Conservation (phyloP, 805 yeast genomes). For the Saccharomyces kudriavzevii region DNA sequence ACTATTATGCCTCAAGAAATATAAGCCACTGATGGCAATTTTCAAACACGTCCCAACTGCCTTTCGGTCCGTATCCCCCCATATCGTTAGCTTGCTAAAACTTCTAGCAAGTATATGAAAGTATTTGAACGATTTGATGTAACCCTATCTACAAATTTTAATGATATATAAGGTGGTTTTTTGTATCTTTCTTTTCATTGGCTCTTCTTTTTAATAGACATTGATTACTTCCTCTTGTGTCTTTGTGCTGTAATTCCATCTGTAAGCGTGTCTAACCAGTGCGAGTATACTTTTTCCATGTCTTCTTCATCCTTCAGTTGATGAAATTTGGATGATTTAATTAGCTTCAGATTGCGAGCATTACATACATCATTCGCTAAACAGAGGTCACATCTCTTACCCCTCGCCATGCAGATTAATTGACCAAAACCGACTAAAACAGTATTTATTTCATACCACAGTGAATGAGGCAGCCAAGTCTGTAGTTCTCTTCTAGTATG, state of each 20-base stretch:
- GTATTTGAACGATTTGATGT: background rate
- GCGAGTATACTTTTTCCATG: background rate
- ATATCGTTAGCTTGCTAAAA: background rate
- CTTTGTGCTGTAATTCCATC: background rate
- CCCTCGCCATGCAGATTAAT: conserved; percentile 68
- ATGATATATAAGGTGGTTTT: background rate
- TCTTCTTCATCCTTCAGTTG: background rate
- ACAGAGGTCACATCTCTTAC: conserved; percentile 67
- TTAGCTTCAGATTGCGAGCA: conserved; percentile 42
- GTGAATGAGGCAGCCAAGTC: conserved; percentile 60
- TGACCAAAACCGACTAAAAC: conserved; percentile 91
- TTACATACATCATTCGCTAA: conserved; percentile 49
- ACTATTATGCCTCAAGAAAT: background rate
- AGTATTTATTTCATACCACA: conserved; percentile 84
- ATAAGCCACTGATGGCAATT: background rate
- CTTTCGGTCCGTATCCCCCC: background rate
- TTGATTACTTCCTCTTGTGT: background rate
- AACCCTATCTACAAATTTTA: background rate
- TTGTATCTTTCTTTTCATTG: background rate
- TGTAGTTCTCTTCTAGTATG: conserved; percentile 61
- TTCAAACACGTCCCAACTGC: background rate
- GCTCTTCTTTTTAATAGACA: background rate
- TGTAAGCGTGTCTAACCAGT: background rate
- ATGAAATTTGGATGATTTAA: conserved; percentile 9
- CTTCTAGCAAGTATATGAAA: background rate